A percentile compares a stretch with the other conserved stretches of the same genome.
Evolutionary conservation across 768 basidiomycete genomes (phyloP).

Genomic region (Boletus rubroflammeus): DNA sequence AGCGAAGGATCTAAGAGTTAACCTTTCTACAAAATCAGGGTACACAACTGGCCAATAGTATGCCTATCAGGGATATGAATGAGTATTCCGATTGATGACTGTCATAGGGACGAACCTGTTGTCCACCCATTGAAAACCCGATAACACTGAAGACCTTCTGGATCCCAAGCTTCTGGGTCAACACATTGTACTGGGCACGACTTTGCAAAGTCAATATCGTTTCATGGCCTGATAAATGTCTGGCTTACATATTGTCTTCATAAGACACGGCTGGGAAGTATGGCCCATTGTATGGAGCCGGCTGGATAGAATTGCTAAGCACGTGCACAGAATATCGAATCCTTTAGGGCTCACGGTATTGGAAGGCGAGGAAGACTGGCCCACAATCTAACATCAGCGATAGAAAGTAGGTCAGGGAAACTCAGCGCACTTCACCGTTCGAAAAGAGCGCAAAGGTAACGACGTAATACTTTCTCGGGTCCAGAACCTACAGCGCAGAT

Average conservation of each 20-base stretch:
- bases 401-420: too few relatives aligned
- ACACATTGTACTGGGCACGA: constrained; percentile 51
- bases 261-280: constrained; percentile 56
- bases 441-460: constrained; percentile 58
- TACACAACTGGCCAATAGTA: constrained; percentile 57
- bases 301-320: constrained; percentile 30
- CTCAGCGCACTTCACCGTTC: constrained; percentile 49
- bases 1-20: not conserved
- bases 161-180: constrained; percentile 44
- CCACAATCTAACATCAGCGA: not conserved
- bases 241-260: constrained; percentile 51
- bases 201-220: constrained; percentile 25
- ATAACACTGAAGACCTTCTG: constrained; percentile 44
- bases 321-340: not conserved
- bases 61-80: constrained; percentile 31
- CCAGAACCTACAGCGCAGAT: constrained; percentile 36
- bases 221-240: not conserved
- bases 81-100: not conserved
- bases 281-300: constrained; percentile 53
- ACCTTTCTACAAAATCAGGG: constrained; percentile 53
- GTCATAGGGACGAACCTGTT: constrained; percentile 33
- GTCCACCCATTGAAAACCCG: constrained; percentile 60
- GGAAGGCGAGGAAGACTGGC: constrained; percentile 57
- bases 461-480: constrained; percentile 49
- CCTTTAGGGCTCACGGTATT: constrained; percentile 34